phyloP scores from a whole-genome alignment of 225 moss, liverwort and hornwort species.

The Pseudoscleropodium purum region DNA sequence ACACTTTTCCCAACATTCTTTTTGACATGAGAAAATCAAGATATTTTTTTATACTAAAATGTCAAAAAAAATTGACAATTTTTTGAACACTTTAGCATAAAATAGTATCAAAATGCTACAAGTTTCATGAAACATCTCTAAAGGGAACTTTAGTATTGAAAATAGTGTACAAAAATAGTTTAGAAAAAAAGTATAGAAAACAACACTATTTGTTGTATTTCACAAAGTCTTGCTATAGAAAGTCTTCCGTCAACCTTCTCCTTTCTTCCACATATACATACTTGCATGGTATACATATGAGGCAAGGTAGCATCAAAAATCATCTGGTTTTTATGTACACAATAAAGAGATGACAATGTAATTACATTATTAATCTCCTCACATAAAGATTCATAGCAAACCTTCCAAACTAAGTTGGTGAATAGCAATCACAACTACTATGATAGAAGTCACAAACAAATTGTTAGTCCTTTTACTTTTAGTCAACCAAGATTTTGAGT shows the following conservation, averaged over 20 bases:
- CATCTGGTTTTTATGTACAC: not conserved
- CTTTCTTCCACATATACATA: not conserved
- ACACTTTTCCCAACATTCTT: not conserved
- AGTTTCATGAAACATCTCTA: not conserved
- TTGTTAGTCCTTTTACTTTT: not conserved
- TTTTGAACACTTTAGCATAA: not conserved
- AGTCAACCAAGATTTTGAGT: not conserved
- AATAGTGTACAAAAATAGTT: not conserved
- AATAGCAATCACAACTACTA: not conserved
- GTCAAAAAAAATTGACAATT: rapidly evolving
- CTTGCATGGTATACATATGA: not conserved
- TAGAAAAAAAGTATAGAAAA: not conserved
- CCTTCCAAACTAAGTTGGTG: not conserved
- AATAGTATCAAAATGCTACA: not conserved
- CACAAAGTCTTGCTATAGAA: not conserved
- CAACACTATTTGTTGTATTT: not conserved
- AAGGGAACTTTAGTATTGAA: not conserved
- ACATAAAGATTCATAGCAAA: not conserved
- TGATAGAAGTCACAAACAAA: not conserved
- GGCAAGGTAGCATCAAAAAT: not conserved
- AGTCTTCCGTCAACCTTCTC: not conserved
- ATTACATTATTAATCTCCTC: not conserved
- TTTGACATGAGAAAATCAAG: rapidly evolving
- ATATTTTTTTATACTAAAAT: not conserved
- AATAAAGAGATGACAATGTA: not conserved